Base-by-base conservation (phyloP, 75 land plant species). In the Cupressus sempervirens region DNA sequence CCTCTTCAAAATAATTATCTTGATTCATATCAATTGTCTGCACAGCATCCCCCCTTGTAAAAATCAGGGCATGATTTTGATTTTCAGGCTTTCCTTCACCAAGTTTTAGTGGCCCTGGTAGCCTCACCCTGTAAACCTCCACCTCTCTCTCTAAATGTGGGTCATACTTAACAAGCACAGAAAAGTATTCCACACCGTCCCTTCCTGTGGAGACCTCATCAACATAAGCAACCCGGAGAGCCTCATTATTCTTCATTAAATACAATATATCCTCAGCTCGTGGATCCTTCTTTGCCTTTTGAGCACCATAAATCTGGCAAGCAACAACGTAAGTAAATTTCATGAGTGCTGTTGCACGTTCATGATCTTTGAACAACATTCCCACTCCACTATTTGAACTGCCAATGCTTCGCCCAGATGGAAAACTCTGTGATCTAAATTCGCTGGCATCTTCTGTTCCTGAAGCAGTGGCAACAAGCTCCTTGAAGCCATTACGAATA, bases 21-120 rank as follows among this genome's bases (percentile, higher is more conserved):
- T 96, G 99, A 81, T 97, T 97, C 99, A 97, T 97, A 88, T 97
- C 99, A 84, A 97, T 97, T 6, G 99, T 96, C 85, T 97, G 99
- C 13, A 96, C 92, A 36, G 99, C 99, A 91, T 97, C 98, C 32
- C 99, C 99, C 76, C 96, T 91, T 4, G 99, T 97, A 86, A 97
- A 97, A 72, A 97, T 94, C 35, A 96, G 14, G 0, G 98, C 98
- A 89, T 97, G 99, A 84, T 97, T 97, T 88, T 97, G 99, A 81
- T 97, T 97, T 84, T 97, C 99, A 11, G 98, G 99, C 83, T 97
- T 97, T 3, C 99, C 99, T 88, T 97, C 98, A 50, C 99, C 99
- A 68, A 97, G 93, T 83, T 97, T 97, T 84, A 93, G 48, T 23
- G 92, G 95, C 13, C 99, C 98, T 81, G 99, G 99, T 85, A 97